Conservation (phyloP, 2,329 filamentous ascomycete species). For the Teratosphaeria epicoccoides region DNA sequence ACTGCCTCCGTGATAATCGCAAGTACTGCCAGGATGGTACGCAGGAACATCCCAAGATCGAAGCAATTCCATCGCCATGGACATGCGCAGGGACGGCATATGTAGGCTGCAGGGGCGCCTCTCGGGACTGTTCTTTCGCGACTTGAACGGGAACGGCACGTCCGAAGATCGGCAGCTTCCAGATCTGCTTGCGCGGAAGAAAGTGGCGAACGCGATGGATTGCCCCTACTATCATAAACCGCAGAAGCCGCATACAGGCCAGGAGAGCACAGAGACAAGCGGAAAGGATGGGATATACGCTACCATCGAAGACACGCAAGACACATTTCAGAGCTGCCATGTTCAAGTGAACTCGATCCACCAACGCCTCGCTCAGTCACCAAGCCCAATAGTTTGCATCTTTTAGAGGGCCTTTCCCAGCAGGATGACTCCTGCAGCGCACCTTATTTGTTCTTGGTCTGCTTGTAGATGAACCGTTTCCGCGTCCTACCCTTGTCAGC, state of each 20-base stretch:
- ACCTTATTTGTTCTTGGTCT: slow-evolving; percentile 58
- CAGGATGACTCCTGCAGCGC: neutral
- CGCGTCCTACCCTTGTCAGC: slow-evolving; percentile 44
- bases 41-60: slow-evolving; percentile 1
- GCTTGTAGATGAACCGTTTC: slow-evolving; percentile 58
- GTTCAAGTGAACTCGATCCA: neutral
- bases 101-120: neutral
- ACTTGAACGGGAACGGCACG: neutral
- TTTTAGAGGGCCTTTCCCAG: neutral
- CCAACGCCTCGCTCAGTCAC: slow-evolving; percentile 1
- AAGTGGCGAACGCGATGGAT: neutral
- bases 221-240: neutral
- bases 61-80: neutral
- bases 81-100: neutral
- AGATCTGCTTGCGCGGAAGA: neutral
- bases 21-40: slow-evolving; percentile 2
- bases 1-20: slow-evolving; percentile 5
- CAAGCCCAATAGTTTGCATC: neutral
- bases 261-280: neutral
- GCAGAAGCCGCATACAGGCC: neutral
- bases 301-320: neutral
- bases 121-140: neutral
- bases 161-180: neutral
- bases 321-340: neutral
- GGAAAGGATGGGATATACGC: neutral